Conservation (phyloP, 768 basidiomycete species). For the Boletus reticulatus region DNA sequence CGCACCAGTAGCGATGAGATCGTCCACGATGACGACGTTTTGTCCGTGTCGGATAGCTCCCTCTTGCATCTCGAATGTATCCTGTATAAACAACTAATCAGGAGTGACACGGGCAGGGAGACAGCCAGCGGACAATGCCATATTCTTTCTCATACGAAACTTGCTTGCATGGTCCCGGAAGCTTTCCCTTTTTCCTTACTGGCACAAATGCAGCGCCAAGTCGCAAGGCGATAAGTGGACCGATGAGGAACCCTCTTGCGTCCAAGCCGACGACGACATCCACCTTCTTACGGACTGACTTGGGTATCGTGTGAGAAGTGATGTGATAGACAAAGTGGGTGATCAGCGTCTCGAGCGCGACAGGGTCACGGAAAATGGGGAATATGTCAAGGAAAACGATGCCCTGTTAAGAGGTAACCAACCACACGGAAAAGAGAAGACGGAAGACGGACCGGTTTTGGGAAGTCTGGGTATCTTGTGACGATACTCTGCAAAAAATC, state of each 20-base stretch:
- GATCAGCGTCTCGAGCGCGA: conserved; percentile 87
- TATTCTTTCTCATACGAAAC: conserved; percentile 92
- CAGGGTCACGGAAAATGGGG: conserved; percentile 83
- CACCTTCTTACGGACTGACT: conserved; percentile 60
- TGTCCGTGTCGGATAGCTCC: conserved; percentile 82
- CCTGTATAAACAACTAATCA: conserved; percentile 43
- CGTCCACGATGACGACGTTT: conserved; percentile 86
- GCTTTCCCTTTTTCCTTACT: conserved; percentile 89
- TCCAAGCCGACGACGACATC: conserved; percentile 95
- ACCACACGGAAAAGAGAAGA: background rate
- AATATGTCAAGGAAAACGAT: conserved; percentile 94
- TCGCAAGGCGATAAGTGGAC: conserved; percentile 87
- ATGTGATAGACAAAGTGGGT: conserved; percentile 86
- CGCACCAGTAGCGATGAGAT: conserved; percentile 92
- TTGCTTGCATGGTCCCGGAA: conserved; percentile 81
- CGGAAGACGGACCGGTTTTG: conserved; percentile 68
- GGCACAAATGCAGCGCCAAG: conserved; percentile 95
- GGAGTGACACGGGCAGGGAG: background rate
- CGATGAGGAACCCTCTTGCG: conserved; percentile 93
- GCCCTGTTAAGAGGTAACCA: conserved; percentile 48
- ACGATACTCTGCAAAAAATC: conserved; percentile 64
- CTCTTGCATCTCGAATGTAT: conserved; percentile 94
- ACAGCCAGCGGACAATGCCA: conserved; percentile 56
- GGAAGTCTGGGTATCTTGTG: conserved; percentile 71
- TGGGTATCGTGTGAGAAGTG: conserved; percentile 70